A percentile compares a stretch with the other conserved stretches of the same genome.
Evolutionary conservation across 805 yeast species (phyloP).

Genomic region (Metschnikowia lachancei): DNA sequence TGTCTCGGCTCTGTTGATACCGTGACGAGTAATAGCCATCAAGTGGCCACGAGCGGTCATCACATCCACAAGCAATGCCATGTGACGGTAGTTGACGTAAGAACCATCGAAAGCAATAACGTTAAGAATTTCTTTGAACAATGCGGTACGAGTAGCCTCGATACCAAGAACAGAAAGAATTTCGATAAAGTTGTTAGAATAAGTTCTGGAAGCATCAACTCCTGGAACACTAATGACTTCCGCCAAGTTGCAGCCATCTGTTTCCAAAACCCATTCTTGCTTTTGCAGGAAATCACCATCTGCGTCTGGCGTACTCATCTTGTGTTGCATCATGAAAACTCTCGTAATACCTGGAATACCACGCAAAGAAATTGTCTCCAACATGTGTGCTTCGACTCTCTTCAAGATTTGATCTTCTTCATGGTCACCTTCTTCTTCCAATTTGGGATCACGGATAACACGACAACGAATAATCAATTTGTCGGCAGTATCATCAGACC

Average conservation of each 20-base stretch:
- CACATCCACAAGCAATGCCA: conserved; percentile 95
- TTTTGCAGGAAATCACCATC: conserved; percentile 86
- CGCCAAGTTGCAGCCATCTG: conserved; percentile 95
- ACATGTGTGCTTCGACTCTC: conserved; percentile 93
- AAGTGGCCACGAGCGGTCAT: conserved; percentile 98
- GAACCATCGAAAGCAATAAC: conserved; percentile 99
- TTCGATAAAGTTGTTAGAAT: conserved; percentile 96
- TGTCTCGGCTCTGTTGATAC: conserved; percentile 97
- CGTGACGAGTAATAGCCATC: conserved; percentile 99
- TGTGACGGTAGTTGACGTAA: conserved; percentile 95
- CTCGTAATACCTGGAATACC: conserved; percentile 94
- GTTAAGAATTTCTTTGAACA: conserved; percentile 90
- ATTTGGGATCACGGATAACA: conserved; percentile 93
- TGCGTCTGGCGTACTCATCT: conserved; percentile 65
- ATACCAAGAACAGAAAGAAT: conserved; percentile 93
- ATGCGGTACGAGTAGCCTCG: conserved; percentile 94
- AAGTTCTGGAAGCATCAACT: conserved; percentile 85
- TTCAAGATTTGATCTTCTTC: conserved; percentile 97
- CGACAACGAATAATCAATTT: conserved; percentile 96
- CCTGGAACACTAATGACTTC: conserved; percentile 95
- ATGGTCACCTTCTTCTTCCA: conserved; percentile 91
- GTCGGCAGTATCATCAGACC: conserved; percentile 99
- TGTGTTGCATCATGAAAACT: conserved; percentile 86
- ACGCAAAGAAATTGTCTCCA: conserved; percentile 88
- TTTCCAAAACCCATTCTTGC: conserved; percentile 97